Percentiles rank a stretch among this genome's conserved stretches.
phyloP scores from a whole-genome alignment of 179 eudicot species.

The Patellifolia procumbens region DNA sequence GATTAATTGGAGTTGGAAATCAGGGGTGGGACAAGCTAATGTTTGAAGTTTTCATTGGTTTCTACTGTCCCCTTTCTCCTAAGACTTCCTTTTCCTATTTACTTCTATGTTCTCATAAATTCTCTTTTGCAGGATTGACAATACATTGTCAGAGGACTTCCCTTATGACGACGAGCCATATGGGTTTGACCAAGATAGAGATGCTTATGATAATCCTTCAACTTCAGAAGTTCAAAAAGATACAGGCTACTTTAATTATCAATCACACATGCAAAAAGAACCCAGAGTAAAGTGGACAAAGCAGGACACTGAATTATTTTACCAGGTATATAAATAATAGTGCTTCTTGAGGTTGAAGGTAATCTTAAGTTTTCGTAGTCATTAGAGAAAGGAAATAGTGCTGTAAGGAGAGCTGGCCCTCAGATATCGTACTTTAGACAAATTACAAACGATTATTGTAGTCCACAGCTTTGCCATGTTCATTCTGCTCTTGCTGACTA shows the following conservation, averaged over 20 bases:
- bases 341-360: no score
- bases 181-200: conserved; percentile 41
- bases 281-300: conserved; percentile 50
- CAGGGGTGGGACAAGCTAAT: background rate
- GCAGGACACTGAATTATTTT: conserved; percentile 68
- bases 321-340: conserved; percentile 38
- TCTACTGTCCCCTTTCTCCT: background rate
- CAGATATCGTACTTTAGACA: background rate
- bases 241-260: conserved; percentile 48
- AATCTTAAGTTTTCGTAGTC: no score
- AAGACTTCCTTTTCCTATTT: background rate
- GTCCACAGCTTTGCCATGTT: background rate
- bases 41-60: background rate
- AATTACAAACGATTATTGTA: no score
- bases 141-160: conserved; percentile 30
- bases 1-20: background rate
- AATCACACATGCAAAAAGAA: conserved; percentile 37
- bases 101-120: background rate
- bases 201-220: conserved; percentile 38
- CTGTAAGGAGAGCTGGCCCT: background rate
- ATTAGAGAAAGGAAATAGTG: background rate
- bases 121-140: conserved; percentile 45
- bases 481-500: conserved; percentile 1
- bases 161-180: conserved; percentile 36
- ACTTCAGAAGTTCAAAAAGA: conserved; percentile 35